Percentiles rank a stretch among this genome's conserved stretches.
These are phyloP conservation scores for Cytospora mali DNA, from an alignment of 2,329 filamentous ascomycete genomes.

Conservation along the genomic window DNA sequence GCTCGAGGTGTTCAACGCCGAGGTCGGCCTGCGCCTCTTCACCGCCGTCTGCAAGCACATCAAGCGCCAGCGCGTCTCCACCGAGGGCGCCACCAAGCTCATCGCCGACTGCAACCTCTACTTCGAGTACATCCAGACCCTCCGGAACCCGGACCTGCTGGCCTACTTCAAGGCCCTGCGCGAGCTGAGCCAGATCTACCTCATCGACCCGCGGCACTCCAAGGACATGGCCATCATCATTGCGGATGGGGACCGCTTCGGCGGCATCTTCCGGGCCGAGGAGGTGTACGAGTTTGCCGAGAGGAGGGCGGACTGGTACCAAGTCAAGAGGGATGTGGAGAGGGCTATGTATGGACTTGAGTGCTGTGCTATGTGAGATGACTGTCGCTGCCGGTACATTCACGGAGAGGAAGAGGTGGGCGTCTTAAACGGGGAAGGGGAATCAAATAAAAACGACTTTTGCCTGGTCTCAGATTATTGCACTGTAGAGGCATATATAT, in stretches of 20 bases:
- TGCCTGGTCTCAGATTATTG: not conserved
- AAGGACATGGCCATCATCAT: slow-evolving; percentile 96
- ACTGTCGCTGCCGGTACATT: not conserved
- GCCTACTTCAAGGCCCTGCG: slow-evolving; percentile 90
- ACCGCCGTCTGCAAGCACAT: slow-evolving; percentile 93
- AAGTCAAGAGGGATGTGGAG: slow-evolving; percentile 85
- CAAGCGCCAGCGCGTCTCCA: slow-evolving; percentile 91
- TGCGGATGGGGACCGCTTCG: slow-evolving; percentile 85
- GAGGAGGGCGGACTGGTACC: slow-evolving; percentile 91
- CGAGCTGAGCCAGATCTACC: slow-evolving; percentile 92
- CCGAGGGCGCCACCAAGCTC: slow-evolving; percentile 85
- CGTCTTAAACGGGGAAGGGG: not conserved
- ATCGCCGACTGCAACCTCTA: slow-evolving; percentile 98
- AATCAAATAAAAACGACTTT: not conserved
- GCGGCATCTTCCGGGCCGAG: slow-evolving; percentile 90
- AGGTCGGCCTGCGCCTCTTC: slow-evolving; percentile 92
- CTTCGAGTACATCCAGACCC: slow-evolving; percentile 77
- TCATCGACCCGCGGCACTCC: slow-evolving; percentile 83
- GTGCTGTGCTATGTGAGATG: slow-evolving; percentile 73
- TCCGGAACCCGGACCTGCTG: slow-evolving; percentile 81
- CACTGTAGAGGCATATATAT: not conserved
- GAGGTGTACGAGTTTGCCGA: slow-evolving; percentile 98
- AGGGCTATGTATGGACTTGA: slow-evolving; percentile 96
- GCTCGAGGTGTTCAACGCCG: slow-evolving; percentile 97
- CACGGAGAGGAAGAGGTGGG: not conserved